phyloP scores from a whole-genome alignment of 164 flowering plant species.

The Akebia trifoliata region DNA sequence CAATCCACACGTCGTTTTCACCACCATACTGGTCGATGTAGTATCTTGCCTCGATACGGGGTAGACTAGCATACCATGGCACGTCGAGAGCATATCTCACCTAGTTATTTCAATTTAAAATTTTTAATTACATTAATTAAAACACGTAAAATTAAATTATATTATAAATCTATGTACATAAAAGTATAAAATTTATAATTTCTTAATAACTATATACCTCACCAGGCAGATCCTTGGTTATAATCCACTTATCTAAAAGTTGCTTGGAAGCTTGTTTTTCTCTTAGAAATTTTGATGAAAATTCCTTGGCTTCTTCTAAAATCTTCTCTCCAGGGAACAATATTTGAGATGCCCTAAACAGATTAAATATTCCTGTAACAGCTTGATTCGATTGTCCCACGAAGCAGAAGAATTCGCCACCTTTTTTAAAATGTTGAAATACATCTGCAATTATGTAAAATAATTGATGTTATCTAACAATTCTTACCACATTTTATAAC shows the following conservation, averaged over 20 bases:
- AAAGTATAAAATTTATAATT: neutral
- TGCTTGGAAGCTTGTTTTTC: conserved; percentile 50
- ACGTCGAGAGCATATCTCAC: conserved; percentile 73
- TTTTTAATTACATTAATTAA: neutral
- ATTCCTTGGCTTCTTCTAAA: conserved; percentile 55
- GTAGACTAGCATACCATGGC: conserved; percentile 79
- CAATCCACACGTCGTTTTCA: conserved; percentile 85
- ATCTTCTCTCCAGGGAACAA: conserved; percentile 63
- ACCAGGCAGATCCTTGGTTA: conserved; percentile 73
- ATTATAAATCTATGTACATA: neutral
- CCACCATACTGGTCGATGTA: conserved; percentile 94
- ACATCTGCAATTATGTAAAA: conserved; percentile 40
- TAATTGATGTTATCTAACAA: neutral
- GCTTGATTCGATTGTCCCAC: conserved; percentile 75
- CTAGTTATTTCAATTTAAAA: conserved; percentile 26
- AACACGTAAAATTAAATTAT: neutral
- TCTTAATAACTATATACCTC: conserved; percentile 47
- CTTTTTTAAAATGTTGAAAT: conserved; percentile 59
- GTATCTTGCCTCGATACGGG: conserved; percentile 76
- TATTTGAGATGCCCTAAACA: conserved; percentile 71
- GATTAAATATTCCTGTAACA: conserved; percentile 76
- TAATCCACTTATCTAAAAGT: conserved; percentile 87
- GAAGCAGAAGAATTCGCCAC: conserved; percentile 69
- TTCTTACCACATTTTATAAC: neutral
- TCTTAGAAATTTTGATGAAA: conserved; percentile 47